Evolutionary conservation across 2,329 filamentous ascomycete genomes (phyloP), one percentile per base, ranked within the genome.

Genomic region (Tricladium varicosporioides): DNA sequence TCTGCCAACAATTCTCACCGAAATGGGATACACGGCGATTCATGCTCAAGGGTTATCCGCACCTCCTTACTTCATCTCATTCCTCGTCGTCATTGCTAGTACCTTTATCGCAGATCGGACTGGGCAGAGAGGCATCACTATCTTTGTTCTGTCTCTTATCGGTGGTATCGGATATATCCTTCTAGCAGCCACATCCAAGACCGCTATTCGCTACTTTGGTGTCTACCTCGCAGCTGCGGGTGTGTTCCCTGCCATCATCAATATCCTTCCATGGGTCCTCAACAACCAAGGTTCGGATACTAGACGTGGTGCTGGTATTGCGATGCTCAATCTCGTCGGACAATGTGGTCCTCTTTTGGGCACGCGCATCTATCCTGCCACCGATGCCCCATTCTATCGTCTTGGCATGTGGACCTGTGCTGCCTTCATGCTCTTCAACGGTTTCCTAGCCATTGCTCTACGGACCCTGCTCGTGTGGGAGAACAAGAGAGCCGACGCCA

Each of bases 21-120:
- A 80, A 52, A 88, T 91, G 83, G 87, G 88, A 11, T 90, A 86
- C 71, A 81, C 79, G 0, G 75, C 79, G 13, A 80, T 89, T 59
- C 77, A 85, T 58, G 85, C 88, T 0, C 88, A 92, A 71, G 88
- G 87, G 0, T 78, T 92, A 11, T 86, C 86, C 0, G 87, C 87
- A 0, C 88, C 87, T 0, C 87, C 87, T 0, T 91, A 87, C 70
- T 82, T 91, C 63, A 70, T 88, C 9, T 80, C 85, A 1, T 88
- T 87, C 67, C 63, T 88, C 9, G 72, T 84, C 14, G 86, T 83
- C 40, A 78, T 91, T 55, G 62, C 67, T 7, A 81, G 81, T 1
- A 84, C 84, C 5, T 87, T 76, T 69, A 68, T 88, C 27, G 84
- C 86, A 16, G 87, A 91, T 72, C 77, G 77, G n/a, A 77, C 79